Evolutionary conservation across 1,284 basidiomycete species (phyloP), one percentile per base, ranked within the genome.

Genomic region (Wolfiporia cocos): DNA sequence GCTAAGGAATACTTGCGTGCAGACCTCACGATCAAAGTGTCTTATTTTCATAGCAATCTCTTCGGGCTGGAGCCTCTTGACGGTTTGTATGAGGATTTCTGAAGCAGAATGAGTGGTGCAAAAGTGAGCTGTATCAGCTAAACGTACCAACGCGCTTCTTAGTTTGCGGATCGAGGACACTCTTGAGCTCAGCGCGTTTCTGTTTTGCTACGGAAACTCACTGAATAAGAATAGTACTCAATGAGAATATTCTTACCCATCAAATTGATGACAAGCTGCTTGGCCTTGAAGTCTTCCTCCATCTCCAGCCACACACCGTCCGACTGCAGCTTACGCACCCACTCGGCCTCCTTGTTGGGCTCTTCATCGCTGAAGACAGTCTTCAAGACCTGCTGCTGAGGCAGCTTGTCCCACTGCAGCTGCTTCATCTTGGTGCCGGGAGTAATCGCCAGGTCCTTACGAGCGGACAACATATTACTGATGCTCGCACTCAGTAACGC

Each of bases 281-380:
- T 94, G 15, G 94, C 93, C 61, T 95, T 94, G 72, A 99, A 99
- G 59, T 95, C 93, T 57, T 96, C 88, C 64, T 99, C 94, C 86
- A 99, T 98, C 67, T 94, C 88, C 55, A 77, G 77, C 83, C 94
- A 98, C 9, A 99, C 80, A 31, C 94, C 91, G 57, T 91, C 87
- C 38, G 70, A 65, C 56, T 86, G 81, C 43, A 97, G 67, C 61
- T 88, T 88, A 63, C 78, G 74, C 24, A 92, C 64, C 71, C 90
- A 87, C 51, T 86, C 80, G 43, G 76, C 69, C 58, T 93, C 91
- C 55, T 78, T 78, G 45, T 76, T 67, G 4, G 76, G 64, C 50
- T 82, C 73, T 39, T 89, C 84, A 12, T 76, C 73, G 30, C 73
- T 83, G 87, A 92, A 97, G 5, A 95, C 69, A 0, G 92, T 96